Base-by-base conservation (phyloP, 805 yeast genomes). In the Metschnikowia peoriensis region DNA sequence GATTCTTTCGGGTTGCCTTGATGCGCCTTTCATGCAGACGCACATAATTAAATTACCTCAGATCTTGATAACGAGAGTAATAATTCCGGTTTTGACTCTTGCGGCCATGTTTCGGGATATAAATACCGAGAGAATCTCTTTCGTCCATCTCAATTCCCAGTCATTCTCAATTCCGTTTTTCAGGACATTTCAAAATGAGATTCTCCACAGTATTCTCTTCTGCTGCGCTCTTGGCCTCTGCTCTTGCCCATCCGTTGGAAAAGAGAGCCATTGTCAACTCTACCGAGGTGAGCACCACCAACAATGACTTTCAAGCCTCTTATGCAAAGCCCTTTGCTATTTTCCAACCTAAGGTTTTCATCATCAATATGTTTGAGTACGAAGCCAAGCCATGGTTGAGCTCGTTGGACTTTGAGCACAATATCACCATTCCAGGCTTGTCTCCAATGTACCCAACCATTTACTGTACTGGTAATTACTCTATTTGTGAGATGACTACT, bases 361-460 rank as follows among this genome's bases (percentile, higher is more conserved):
- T 84, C 55, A 69, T 83, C 54, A 79, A 82, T 59, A 77, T 82
- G 82, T 84, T 83, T 65, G 68, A 63, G 52, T 69, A 66, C 27
- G 89, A 84, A 63, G 67, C 75, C 59, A 75, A 69, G 39, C 80
- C 81, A 22, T 83, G 86, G 85, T 66, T 78, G 53, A 66, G 72
- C 50, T 69, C 73, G 15, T 66, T 77, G 59, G 75, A 79, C 52
- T 77, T 83, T 59, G 70, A 69, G 17, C 69, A 81, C 66, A 82
- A 83, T 67, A 72, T 84, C 59, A 73, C 86, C 28, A 63, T 84
- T 44, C 88, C 89, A n/a, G 88, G 89, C 45, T 70, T 84, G 50
- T 82, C 87, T 15, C 86, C 86, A 29, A 56, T 77, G 35, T 83
- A 76, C 71, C 86, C 87, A 35, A 61, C 72, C 17, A 71, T 84